phyloP scores from a whole-genome alignment of 257 asterid species.

The Galeopsis tetrahit region DNA sequence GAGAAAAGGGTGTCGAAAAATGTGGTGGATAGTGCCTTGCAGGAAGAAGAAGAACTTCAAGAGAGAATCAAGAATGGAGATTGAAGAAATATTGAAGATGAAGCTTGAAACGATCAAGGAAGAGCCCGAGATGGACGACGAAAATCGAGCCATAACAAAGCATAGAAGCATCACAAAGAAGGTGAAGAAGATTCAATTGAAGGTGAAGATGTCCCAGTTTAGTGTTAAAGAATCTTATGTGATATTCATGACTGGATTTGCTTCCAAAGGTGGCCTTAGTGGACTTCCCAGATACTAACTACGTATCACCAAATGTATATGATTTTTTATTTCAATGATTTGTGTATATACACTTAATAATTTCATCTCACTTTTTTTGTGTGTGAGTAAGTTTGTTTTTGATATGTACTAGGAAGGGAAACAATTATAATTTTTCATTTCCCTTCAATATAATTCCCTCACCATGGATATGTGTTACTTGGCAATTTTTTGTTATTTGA shows the following conservation, averaged over 20 bases:
- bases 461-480: too few species aligned
- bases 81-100: slow-evolving; percentile 72
- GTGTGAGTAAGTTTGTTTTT: too few species aligned
- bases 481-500: too few species aligned
- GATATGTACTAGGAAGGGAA: too few species aligned
- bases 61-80: slow-evolving; percentile 53
- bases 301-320: too few species aligned
- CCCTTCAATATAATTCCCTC: too few species aligned
- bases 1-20: slow-evolving; percentile 45
- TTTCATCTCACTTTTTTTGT: too few species aligned
- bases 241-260: slow-evolving; percentile 64
- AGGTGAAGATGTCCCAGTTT: slow-evolving; percentile 51
- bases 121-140: slow-evolving; percentile 53
- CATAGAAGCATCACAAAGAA: slow-evolving; percentile 38
- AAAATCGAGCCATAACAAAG: slow-evolving; percentile 29
- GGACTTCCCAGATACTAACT: slow-evolving; percentile 54
- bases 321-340: too few species aligned
- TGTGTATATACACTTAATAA: too few species aligned
- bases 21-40: slow-evolving; percentile 65
- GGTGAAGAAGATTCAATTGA: slow-evolving; percentile 51
- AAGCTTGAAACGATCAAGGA: slow-evolving; percentile 69
- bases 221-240: slow-evolving; percentile 65
- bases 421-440: too few species aligned
- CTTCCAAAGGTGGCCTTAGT: slow-evolving; percentile 59
- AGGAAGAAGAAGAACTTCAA: slow-evolving; percentile 43